These are phyloP conservation scores for Leersia perrieri DNA, from an alignment of 176 grass and related monocot species.

Conservation along the genomic window DNA sequence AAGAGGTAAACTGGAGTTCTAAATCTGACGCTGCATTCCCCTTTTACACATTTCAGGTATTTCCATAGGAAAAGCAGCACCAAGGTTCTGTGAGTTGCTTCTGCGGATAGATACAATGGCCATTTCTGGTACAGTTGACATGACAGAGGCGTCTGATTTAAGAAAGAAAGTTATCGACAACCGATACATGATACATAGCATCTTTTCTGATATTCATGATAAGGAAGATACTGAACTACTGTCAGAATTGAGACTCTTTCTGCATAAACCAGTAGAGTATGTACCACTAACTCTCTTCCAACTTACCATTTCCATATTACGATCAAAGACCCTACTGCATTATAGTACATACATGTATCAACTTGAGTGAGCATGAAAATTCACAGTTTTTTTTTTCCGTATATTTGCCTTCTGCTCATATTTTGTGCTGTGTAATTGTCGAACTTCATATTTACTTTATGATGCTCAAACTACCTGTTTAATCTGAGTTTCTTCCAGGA, in stretches of 20 bases:
- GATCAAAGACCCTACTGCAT: background rate
- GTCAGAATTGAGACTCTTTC: constrained; percentile 39
- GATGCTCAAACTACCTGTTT: background rate
- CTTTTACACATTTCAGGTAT: constrained; percentile 29
- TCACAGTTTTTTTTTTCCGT: background rate
- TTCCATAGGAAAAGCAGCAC: background rate
- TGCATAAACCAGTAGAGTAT: constrained; percentile 47
- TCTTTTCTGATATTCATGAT: constrained; percentile 32
- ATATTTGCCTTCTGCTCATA: background rate
- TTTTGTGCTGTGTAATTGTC: background rate
- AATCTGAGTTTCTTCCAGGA: background rate
- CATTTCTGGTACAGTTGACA: constrained; percentile 42
- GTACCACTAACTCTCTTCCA: background rate
- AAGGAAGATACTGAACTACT: constrained; percentile 48
- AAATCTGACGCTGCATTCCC: background rate
- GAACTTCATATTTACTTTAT: background rate
- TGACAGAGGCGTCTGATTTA: constrained; percentile 42
- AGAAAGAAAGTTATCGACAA: constrained; percentile 50
- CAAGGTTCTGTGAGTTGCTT: constrained; percentile 46
- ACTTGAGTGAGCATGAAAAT: background rate
- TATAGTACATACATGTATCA: background rate
- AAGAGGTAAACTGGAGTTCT: background rate
- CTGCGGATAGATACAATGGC: constrained; percentile 52
- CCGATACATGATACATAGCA: constrained; percentile 22
- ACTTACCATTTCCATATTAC: background rate